Evolutionary conservation across 163 green algal species (phyloP), one percentile per base, ranked within the genome.

Genomic region (Scenedesmus sp.): DNA sequence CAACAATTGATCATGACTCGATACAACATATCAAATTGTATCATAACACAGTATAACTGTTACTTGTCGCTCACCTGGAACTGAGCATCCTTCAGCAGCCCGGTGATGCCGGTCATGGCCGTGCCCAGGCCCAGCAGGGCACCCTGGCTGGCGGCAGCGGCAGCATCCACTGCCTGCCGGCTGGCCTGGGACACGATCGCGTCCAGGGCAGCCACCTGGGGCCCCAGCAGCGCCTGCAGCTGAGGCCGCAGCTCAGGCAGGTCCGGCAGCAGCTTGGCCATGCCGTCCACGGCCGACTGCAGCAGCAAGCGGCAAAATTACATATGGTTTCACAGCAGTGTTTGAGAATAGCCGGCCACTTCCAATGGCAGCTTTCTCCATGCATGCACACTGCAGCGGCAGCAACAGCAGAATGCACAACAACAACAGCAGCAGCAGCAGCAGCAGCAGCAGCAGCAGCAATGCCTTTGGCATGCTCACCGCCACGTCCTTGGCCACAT

Each of bases 121-220:
- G 7, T 3, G 24, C 46, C 86, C 33, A 86, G 37, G 4, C 51
- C 86, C 33, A 15, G 49, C 24, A 91, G 37, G 16, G 80, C 49
- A 40, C 86, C 86, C 43, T 79, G n/a, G 79, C 72, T 91, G 49
- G 86, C 78, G 22, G 49, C 86, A 40, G 46, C 42, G 6, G 40
- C 33, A 33, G 78, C 51, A 26, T 56, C 35, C 12, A 91, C n/a
- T 4, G 51, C 35, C 35, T 46, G 16, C 12, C 68, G 1, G 30
- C 35, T 59, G 22, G 86, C 78, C 44, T 53, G 20, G 16, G 13
- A 22, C 12, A 91, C 37, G 3, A 46, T 56, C 2, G 5, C 7
- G 4, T 56, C 56, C 46, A 91, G 73, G 15, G n/a, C 86, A 40
- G 10, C 42, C 3, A 91, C 20, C 12, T 59, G 22, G 7, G 86